Evolutionary conservation across 73 alveolate species (phyloP).

Genomic region (Effrenium voratum): DNA sequence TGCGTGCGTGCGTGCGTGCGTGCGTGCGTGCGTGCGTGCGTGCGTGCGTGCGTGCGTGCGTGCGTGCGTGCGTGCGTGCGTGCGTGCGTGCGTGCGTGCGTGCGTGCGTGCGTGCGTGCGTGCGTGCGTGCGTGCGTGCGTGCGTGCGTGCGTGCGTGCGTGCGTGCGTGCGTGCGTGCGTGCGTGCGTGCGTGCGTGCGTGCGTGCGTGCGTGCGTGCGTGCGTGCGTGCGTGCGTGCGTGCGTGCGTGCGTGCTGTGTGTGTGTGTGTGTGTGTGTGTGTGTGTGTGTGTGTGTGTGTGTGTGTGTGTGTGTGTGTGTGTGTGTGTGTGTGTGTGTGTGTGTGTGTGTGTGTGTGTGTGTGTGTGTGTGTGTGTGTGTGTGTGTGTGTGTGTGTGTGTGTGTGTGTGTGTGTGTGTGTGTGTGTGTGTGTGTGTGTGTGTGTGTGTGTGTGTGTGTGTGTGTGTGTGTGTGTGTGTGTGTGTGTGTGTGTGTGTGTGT

Average conservation of each 20-base stretch:
- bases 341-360: not conserved
- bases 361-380: not conserved
- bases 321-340: not conserved
- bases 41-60: not conserved
- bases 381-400: not conserved
- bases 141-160: not conserved
- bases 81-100: not conserved
- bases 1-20: not conserved
- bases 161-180: not conserved
- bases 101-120: not conserved
- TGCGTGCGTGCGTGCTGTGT: not conserved
- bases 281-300: not conserved
- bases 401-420: not conserved
- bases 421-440: not conserved
- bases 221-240: not conserved
- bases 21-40: not conserved
- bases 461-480: not conserved
- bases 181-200: not conserved
- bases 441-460: not conserved
- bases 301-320: not conserved
- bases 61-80: not conserved
- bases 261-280: not conserved
- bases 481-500: not conserved
- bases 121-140: not conserved
- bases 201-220: not conserved